These are phyloP conservation scores for Rauvolfia tetraphylla DNA, from an alignment of 257 asterid genomes.

Conservation along the genomic window DNA sequence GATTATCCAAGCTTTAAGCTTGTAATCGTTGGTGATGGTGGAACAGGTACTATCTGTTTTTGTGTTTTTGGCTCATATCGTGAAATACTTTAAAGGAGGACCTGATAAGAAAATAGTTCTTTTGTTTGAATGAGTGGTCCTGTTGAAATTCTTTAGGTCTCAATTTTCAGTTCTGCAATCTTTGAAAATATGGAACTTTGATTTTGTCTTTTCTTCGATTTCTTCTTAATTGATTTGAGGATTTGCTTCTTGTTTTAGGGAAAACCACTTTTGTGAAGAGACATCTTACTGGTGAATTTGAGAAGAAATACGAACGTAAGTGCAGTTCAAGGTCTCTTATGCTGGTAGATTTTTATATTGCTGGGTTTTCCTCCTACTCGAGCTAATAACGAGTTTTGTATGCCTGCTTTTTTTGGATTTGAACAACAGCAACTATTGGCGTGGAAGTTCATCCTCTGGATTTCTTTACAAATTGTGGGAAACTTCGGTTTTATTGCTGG, in stretches of 20 bases:
- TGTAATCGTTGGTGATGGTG: conserved; percentile 89
- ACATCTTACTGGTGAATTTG: conserved; percentile 91
- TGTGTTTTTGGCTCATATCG: too few relatives aligned
- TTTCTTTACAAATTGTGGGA: conserved; percentile 78
- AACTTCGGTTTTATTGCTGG: conserved; percentile 82
- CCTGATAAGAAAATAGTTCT: not conserved
- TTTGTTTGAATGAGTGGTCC: not conserved
- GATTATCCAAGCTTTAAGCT: conserved; percentile 88
- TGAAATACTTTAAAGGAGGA: not conserved
- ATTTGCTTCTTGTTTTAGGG: conserved; percentile 32
- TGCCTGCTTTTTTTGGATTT: conserved; percentile 16
- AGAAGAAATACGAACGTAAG: conserved; percentile 94
- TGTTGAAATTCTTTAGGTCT: not conserved
- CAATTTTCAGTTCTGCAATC: too few relatives aligned
- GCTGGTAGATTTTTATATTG: not conserved
- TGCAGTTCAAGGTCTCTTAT: not conserved
- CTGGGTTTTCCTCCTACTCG: not conserved
- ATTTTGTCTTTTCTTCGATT: too few relatives aligned
- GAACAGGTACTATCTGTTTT: conserved; percentile 58
- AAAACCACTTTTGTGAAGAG: conserved; percentile 90
- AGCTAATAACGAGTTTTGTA: conserved; percentile 29
- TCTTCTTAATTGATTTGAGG: not conserved
- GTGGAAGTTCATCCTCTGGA: conserved; percentile 91
- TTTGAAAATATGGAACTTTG: not conserved
- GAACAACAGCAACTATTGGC: conserved; percentile 70